Percentiles rank a stretch among this genome's conserved stretches.
Evolutionary conservation across 345 rosid genomes (phyloP).

Genomic region (Citrus glauca): DNA sequence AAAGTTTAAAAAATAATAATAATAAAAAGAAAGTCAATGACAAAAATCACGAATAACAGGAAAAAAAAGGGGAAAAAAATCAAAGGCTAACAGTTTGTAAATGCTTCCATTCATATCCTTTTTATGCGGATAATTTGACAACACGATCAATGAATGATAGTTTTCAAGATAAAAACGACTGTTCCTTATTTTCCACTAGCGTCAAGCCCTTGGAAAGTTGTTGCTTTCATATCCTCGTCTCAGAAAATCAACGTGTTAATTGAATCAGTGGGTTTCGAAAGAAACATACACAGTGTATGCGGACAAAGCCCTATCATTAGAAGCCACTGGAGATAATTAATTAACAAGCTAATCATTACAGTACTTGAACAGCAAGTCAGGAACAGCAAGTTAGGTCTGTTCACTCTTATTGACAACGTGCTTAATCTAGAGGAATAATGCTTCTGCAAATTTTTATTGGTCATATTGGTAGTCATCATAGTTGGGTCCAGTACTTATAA

Average conservation of each 20-base stretch:
- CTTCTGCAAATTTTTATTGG: not conserved
- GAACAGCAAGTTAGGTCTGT: not conserved
- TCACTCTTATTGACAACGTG: not conserved
- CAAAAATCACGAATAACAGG: not conserved
- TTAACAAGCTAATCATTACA: no score
- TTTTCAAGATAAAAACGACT: not conserved
- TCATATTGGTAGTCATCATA: not conserved
- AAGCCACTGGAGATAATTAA: not conserved
- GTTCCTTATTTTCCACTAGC: not conserved
- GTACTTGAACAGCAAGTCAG: not conserved
- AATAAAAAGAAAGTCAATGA: not conserved
- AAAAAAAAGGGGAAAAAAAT: not conserved
- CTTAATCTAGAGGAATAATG: not conserved
- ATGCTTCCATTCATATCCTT: conserved; percentile 5
- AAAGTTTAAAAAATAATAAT: not conserved
- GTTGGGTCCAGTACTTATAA: not conserved
- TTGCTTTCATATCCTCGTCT: not conserved
- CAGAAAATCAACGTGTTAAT: not conserved
- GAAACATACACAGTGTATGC: not conserved
- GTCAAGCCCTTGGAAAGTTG: not conserved
- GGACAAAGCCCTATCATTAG: conserved; percentile 3
- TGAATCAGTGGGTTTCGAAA: not conserved
- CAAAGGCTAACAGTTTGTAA: not conserved
- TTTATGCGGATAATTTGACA: not conserved
- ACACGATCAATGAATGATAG: not conserved